Base-by-base conservation (phyloP, 352 stramenopile species). In the Saprolegnia parasitica region DNA sequence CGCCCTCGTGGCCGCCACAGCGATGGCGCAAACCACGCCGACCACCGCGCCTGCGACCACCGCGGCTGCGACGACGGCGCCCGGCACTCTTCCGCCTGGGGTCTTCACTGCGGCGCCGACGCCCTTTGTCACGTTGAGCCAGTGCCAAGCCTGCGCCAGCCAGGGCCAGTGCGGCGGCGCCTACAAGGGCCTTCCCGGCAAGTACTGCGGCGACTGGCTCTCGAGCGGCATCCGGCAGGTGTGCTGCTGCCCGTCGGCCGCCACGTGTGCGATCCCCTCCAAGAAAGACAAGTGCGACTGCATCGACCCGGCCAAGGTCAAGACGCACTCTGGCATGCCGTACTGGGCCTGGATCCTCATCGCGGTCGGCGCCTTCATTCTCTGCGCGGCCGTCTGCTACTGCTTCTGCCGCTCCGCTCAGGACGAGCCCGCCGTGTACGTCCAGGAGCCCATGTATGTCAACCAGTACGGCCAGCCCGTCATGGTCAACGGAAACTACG, bases 191-290 rank as follows among this genome's bases (percentile, higher is more conserved):
- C 11, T 16, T 6, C 24, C 55, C 2, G 55, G 55, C 55, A 62
- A 62, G 32, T 62, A 62, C 23, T 62, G 55, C 55, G 18, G n/a
- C 35, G 20, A 39, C 11, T 62, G 26, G 26, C 1, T 62, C 18
- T 49, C 13, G 42, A 1, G 13, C 18, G 13, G 42, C 26, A n/a
- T n/a, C n/a, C n/a, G n/a, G n/a, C n/a, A n/a, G n/a, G 55, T 35
- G 11, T 62, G 55, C 55, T 62, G 55, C 35, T 62, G 55, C 55
- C 55, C 55, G 9, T 45, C 26, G n/a, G n/a, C n/a, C 20, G 58
- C 58, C 8, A 18, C 32, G 5, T 66, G 58, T 8, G 58, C 49
- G 35, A 66, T 66, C 29, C 58, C 58, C 8, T 55, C 49, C 35
- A 66, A 66, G 32, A 39, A n/a, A 5, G 58, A 46, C 11, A 16